A percentile compares a stretch with the other conserved stretches of the same genome.
phyloP scores from a whole-genome alignment of 2,329 filamentous ascomycete genomes.

The Fragosphaeria purpurea region DNA sequence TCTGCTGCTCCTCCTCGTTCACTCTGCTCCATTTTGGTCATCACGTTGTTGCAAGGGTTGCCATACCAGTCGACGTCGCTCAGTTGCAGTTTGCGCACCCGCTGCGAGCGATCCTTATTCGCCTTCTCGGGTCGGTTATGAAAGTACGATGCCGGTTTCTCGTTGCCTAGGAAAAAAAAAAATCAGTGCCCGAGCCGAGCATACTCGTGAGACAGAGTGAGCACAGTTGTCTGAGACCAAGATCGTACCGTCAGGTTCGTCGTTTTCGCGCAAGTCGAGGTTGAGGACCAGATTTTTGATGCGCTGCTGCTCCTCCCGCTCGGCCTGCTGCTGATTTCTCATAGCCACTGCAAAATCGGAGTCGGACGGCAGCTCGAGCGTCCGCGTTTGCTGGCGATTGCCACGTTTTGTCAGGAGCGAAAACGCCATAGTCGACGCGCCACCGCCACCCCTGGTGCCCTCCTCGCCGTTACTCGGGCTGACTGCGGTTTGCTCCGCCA shows the following conservation, averaged over 20 bases:
- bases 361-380: slow-evolving; percentile 80
- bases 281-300: slow-evolving; percentile 98
- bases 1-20: too few species aligned
- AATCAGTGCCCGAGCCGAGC: too few species aligned
- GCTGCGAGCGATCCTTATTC: slow-evolving; percentile 61
- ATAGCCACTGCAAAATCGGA: slow-evolving; percentile 93
- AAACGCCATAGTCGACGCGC: slow-evolving; percentile 80
- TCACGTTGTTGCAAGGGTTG: neutral
- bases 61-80: slow-evolving; percentile 95
- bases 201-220: too few species aligned
- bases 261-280: slow-evolving; percentile 80
- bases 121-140: slow-evolving; percentile 47
- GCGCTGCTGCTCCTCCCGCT: slow-evolving; percentile 91
- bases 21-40: too few species aligned
- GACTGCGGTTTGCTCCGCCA: neutral
- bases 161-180: slow-evolving; percentile 28
- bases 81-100: slow-evolving; percentile 81
- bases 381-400: slow-evolving; percentile 92
- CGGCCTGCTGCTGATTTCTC: slow-evolving; percentile 89
- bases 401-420: slow-evolving; percentile 91
- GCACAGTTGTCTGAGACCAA: too few species aligned
- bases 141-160: slow-evolving; percentile 38
- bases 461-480: neutral
- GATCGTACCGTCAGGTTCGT: slow-evolving; percentile 67
- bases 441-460: neutral